Evolutionary conservation across 2,329 filamentous ascomycete species (phyloP), one percentile per base, ranked within the genome.

Genomic region (Fusarium dimerum): DNA sequence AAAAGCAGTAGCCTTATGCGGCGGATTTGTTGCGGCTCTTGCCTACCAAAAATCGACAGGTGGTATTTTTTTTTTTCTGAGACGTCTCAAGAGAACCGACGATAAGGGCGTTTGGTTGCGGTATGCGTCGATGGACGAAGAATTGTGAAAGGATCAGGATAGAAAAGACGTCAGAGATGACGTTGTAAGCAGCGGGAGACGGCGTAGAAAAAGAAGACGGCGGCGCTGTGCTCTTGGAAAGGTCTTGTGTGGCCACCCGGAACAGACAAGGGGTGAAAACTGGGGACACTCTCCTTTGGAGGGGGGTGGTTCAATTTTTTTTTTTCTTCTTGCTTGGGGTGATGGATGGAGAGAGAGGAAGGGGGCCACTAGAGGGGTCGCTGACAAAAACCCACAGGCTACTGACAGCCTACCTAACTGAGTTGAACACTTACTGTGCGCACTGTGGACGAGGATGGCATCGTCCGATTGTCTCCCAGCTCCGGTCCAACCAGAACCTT

Each of bases 91-190:
- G 20, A 26, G 54, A 59, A 55, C 45, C 57, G 53, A 55, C 47
- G 59, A 65, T 55, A 60, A 54, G 57, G 62, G 62, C 59, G 59
- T 58, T 64, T 26, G 55, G 55, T 60, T 57, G 62, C 61, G 62
- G 62, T 61, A 66, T 68, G 68, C 64, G 63, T 63, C 56, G 65
- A 62, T 56, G 55, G 63, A 57, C 60, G 66, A 67, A 60, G 61
- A 67, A 26, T 67, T 67, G 66, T 69, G 66, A 68, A 69, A 71
- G 63, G 64, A 66, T 67, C 64, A 69, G 66, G 65, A 68, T 67
- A 63, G 67, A 65, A 67, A 75, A 76, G 73, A 76, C 73, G 73
- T 76, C 73, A 76, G 73, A 75, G 73, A 76, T 76, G 73, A 76
- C 73, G 73, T 76, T 76, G 72, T 68, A 68, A 66, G 65, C 63